Percentiles rank a stretch among this genome's conserved stretches.
Conservation (phyloP, 192 early-diverging fungal genomes). For the Backusella circina region DNA sequence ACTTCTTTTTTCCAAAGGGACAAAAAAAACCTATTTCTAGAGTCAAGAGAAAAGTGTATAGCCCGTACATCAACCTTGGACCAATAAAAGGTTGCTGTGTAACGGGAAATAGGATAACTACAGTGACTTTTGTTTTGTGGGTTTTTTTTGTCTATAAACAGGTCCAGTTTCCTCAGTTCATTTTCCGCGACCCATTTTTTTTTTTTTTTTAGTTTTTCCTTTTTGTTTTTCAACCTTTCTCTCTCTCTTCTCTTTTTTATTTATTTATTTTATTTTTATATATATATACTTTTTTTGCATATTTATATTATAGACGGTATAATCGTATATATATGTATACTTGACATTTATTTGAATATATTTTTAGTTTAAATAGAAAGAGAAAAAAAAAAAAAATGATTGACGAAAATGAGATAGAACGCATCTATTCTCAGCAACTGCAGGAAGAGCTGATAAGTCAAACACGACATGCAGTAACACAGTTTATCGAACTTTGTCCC, state of each 20-base stretch:
- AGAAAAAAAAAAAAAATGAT: neutral
- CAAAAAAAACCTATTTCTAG: neutral
- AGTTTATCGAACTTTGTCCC: constrained; percentile 16
- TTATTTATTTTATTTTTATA: neutral
- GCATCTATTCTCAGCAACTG: constrained; percentile 19
- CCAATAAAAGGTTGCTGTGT: neutral
- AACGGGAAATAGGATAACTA: neutral
- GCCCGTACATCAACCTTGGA: neutral
- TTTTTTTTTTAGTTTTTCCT: constrained; percentile 3
- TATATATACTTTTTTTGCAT: neutral
- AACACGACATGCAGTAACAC: constrained; percentile 12
- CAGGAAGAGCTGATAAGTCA: constrained; percentile 20
- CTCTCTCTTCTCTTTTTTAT: neutral
- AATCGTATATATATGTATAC: neutral
- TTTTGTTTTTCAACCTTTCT: constrained; percentile 4
- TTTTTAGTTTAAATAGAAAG: neutral
- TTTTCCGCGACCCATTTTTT: neutral
- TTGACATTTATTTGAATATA: neutral
- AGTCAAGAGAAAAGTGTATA: neutral
- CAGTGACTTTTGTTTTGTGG: neutral
- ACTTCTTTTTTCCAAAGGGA: neutral
- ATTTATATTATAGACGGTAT: neutral
- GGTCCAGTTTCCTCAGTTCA: neutral
- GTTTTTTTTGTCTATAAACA: neutral
- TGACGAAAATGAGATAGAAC: constrained; percentile 18